Conservation (phyloP, 2,329 filamentous ascomycete genomes). For the Diatrype stigma region DNA sequence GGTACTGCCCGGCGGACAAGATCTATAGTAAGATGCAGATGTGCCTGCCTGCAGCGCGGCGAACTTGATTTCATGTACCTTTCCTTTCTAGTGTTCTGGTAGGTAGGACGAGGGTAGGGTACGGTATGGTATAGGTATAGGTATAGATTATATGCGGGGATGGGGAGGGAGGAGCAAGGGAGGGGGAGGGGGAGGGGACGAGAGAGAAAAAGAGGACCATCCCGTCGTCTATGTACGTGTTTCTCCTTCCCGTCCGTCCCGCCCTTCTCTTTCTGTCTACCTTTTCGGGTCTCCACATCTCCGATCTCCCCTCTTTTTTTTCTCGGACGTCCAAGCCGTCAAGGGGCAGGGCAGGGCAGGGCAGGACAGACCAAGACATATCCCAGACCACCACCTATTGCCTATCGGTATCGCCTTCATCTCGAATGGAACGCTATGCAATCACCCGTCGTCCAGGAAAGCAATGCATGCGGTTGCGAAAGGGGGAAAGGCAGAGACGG, state of each 20-base stretch:
- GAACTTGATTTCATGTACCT: conserved; percentile 16
- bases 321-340: not conserved
- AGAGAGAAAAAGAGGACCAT: not conserved
- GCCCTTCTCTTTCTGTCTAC: too few relatives aligned
- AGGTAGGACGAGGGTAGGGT: conserved; percentile 5
- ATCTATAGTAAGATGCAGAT: conserved; percentile 24
- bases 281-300: not conserved
- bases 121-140: not conserved
- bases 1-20: conserved; percentile 16
- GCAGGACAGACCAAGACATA: too few relatives aligned
- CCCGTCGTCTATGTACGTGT: not conserved
- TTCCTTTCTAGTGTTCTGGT: conserved; percentile 6
- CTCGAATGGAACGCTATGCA: conserved; percentile 12
- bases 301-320: not conserved
- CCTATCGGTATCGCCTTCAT: too few relatives aligned
- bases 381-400: too few relatives aligned
- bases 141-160: not conserved
- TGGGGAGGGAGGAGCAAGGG: not conserved
- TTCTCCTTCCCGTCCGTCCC: not conserved
- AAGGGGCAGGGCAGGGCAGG: too few relatives aligned
- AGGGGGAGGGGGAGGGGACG: too few relatives aligned
- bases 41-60: conserved; percentile 19
- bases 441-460: conserved; percentile 9
- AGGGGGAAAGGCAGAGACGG: too few relatives aligned
- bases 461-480: not conserved